phyloP scores from a whole-genome alignment of 495 filamentous ascomycete genomes.

The Penicillium paradoxum region DNA sequence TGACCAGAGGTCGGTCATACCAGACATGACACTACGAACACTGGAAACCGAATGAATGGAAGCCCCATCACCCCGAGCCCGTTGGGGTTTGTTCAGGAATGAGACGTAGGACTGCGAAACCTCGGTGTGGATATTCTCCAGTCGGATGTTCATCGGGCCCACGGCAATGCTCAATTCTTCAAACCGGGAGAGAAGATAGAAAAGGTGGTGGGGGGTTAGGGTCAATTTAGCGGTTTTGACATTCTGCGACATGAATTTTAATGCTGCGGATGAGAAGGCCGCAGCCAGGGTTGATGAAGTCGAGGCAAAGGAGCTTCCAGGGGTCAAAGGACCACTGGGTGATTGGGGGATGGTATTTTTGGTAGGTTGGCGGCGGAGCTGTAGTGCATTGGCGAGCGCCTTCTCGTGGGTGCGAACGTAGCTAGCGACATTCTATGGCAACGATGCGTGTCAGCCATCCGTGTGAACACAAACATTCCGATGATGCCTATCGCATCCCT shows the following conservation, averaged over 20 bases:
- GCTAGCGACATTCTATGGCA: slow-evolving; percentile 74
- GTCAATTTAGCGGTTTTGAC: slow-evolving; percentile 87
- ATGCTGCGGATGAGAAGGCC: slow-evolving; percentile 76
- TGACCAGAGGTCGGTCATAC: slow-evolving; percentile 89
- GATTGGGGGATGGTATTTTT: slow-evolving; percentile 52
- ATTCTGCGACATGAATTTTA: slow-evolving; percentile 77
- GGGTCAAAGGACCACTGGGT: slow-evolving; percentile 44
- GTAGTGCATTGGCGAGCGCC: slow-evolving; percentile 91
- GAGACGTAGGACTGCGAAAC: slow-evolving; percentile 89
- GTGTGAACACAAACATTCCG: not conserved
- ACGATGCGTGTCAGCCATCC: slow-evolving; percentile 7
- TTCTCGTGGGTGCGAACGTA: slow-evolving; percentile 98
- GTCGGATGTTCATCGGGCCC: slow-evolving; percentile 89
- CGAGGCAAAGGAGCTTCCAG: slow-evolving; percentile 57
- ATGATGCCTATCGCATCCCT: not conserved
- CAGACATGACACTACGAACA: slow-evolving; percentile 94
- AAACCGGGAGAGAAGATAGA: slow-evolving; percentile 90
- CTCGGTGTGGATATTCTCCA: slow-evolving; percentile 91
- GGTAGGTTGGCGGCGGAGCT: slow-evolving; percentile 63
- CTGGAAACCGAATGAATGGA: slow-evolving; percentile 95
- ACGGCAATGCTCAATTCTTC: slow-evolving; percentile 86
- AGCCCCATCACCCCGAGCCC: slow-evolving; percentile 70
- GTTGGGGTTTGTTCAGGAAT: slow-evolving; percentile 76
- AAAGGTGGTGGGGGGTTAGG: slow-evolving; percentile 95
- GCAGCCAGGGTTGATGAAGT: slow-evolving; percentile 70